Base-by-base conservation (phyloP, 2,329 filamentous ascomycete genomes). In the Capronia americana region DNA sequence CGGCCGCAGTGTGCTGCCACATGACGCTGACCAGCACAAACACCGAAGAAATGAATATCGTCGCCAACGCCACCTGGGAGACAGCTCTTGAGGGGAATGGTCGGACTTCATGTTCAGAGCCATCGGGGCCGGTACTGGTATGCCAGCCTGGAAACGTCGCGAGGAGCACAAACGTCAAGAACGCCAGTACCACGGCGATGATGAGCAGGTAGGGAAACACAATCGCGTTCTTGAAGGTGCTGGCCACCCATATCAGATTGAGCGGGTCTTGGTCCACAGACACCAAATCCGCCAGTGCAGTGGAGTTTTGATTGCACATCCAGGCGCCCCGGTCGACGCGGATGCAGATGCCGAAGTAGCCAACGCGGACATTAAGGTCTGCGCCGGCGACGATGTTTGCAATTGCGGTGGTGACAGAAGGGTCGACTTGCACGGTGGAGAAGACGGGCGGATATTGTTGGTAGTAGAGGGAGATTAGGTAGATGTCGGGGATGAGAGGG, bases 81-180 rank as follows among this genome's bases (percentile, higher is more conserved):
- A 98, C 94, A 11, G 93, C 90, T 50, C 94, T 87, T 41, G 92
- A 95, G 11, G 95, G 95, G 79, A 99, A 97, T 7, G 92, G 92
- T 81, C 96, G 96, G 77, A 97, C 90, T 80, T 97, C 92, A 74
- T 92, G 88, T 74, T 96, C 93, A 57, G 89, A 92, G 60, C 93
- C 93, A 61, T 87, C 84, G 44, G 86, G 88, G 79, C 95, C 91
- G 70, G 89, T 86, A 79, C 96, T 92, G 79, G 97, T 92, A 79
- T 98, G 93, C 92, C 95, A 99, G 70, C 93, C 93, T 1, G 95
- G 95, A 81, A 98, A 99, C 38, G 95, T 98, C 62, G 93, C 94
- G 61, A 99, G 89, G 50, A 99, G 87, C 69, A 99, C 86, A 77
- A 99, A 92, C 78, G 93, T 97, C 79, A 98, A 86, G 81, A 98